These are phyloP conservation scores for Hypoxylon sp. DNA, from an alignment of 2,329 filamentous ascomycete genomes.

Conservation along the genomic window DNA sequence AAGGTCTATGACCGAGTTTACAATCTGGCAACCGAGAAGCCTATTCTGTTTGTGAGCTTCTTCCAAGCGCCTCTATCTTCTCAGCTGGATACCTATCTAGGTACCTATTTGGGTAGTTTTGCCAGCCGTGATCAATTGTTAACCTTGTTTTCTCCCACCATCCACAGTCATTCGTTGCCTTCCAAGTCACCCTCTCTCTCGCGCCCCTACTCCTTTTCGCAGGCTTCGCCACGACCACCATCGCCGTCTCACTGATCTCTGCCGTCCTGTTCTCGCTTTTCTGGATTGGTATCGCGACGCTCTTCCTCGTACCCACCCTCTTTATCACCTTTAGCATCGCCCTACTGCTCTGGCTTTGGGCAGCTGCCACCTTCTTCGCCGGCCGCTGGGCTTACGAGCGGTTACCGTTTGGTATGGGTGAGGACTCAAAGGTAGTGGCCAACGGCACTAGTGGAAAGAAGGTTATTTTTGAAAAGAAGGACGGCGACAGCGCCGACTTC, in stretches of 20 bases:
- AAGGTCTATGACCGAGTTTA: constrained; percentile 67
- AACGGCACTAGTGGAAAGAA: constrained; percentile 35
- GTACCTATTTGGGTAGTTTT: not conserved
- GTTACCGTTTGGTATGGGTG: constrained; percentile 42
- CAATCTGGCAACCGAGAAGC: constrained; percentile 73
- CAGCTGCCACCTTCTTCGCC: constrained; percentile 70
- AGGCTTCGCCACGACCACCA: constrained; percentile 73
- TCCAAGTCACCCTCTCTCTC: constrained; percentile 75
- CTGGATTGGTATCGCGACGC: constrained; percentile 75
- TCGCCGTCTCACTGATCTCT: constrained; percentile 73
- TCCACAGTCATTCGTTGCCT: constrained; percentile 74
- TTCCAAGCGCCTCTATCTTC: not conserved
- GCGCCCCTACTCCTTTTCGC: constrained; percentile 78
- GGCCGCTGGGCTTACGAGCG: constrained; percentile 62
- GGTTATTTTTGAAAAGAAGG: constrained; percentile 48
- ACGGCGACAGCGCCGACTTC: constrained; percentile 24
- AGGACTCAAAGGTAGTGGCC: constrained; percentile 29
- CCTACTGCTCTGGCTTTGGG: constrained; percentile 77
- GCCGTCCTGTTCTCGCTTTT: constrained; percentile 77
- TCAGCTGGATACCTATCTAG: constrained; percentile 1
- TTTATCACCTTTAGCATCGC: constrained; percentile 75
- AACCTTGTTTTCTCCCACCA: constrained; percentile 14
- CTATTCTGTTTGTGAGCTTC: constrained; percentile 75
- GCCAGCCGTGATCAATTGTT: constrained; percentile 7
- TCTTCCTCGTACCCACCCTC: constrained; percentile 78